Base-by-base conservation (phyloP, 805 yeast species). In the Saturnispora silvae region DNA sequence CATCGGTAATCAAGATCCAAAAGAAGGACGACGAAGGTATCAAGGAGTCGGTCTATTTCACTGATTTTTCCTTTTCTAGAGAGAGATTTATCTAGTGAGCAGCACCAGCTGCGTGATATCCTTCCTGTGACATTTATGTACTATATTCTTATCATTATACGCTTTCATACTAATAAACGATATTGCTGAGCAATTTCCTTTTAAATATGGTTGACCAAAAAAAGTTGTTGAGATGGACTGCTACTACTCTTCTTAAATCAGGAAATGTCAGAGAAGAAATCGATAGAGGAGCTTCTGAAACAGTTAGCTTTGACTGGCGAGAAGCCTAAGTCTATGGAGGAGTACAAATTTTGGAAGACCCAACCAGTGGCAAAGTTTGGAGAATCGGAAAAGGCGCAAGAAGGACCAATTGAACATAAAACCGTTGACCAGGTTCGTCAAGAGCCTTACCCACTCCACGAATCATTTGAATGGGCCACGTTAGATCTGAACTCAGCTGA, bases 311-410 rank as follows among this genome's bases (percentile, higher is more conserved):
- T 68, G 64, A 77, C 74, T 22, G 64, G 66, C n/a, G 75, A 66
- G 31, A 64, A 68, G 23, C 64, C 70, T 48, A 79, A 77, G 45
- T 72, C 77, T 17, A 85, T 86, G 82, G 76, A 81, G 36, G 94
- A 87, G 53, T 84, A 87, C 65, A 84, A 82, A 62, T 92, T 92
- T 61, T 92, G 98, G 98, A 83, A 81, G 52, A 92, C 98, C 2
- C 98, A 92, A 61, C 98, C 98, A 0, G 97, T 92, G 16, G 72
- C 86, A 7, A 67, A 66, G 22, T 75, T 87, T 45, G 82, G 82
- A 53, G 92, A 80, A 51, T 56, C 64, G 31, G 28, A 25, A 25
- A 66, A 80, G 31, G 33, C 20, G 23, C 19, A 20, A 6, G 95
- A 85, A 52, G 96, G 96, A 0, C 89, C 94, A 6, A 84, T 87